phyloP scores from a whole-genome alignment of 129 eudicot genomes.

The Pseudognaphalium luteoalbum region DNA sequence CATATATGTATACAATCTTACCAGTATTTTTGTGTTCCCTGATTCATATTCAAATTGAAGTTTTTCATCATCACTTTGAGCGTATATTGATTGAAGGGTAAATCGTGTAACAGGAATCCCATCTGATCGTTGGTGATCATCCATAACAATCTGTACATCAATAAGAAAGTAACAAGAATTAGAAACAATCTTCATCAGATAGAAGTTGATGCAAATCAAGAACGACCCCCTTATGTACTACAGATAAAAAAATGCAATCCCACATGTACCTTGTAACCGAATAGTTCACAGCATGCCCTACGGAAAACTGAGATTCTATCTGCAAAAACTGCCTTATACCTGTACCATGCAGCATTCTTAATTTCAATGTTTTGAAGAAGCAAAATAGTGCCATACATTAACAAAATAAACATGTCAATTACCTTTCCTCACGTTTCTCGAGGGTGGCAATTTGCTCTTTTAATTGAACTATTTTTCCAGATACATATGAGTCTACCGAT shows the following conservation, averaged over 20 bases:
- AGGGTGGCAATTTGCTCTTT: conserved; percentile 98
- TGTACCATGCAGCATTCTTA: conserved; percentile 40
- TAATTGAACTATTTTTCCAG: conserved; percentile 86
- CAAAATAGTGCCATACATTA: not conserved
- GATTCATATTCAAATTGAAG: conserved; percentile 95
- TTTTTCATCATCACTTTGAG: conserved; percentile 93
- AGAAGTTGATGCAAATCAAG: not conserved
- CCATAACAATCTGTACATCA: conserved; percentile 85
- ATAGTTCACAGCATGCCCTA: conserved; percentile 98
- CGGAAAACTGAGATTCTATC: conserved; percentile 94
- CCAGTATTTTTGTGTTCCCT: conserved; percentile 90
- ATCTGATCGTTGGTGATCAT: conserved; percentile 91
- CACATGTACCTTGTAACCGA: conserved; percentile 84
- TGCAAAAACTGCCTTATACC: conserved; percentile 97
- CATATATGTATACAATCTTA: conserved; percentile 35
- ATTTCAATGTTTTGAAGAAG: not conserved
- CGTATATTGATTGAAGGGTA: conserved; percentile 89
- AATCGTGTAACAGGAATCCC: conserved; percentile 90
- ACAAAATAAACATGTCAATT: conserved; percentile 9
- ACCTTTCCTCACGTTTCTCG: conserved; percentile 98
- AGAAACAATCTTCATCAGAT: not conserved
- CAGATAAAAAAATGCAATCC: not conserved
- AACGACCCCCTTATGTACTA: not conserved
- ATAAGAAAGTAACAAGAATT: not conserved
- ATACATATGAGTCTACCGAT: conserved; percentile 79